Evolutionary conservation across 2,329 filamentous ascomycete species (phyloP).

Genomic region (Venturia pyrina): DNA sequence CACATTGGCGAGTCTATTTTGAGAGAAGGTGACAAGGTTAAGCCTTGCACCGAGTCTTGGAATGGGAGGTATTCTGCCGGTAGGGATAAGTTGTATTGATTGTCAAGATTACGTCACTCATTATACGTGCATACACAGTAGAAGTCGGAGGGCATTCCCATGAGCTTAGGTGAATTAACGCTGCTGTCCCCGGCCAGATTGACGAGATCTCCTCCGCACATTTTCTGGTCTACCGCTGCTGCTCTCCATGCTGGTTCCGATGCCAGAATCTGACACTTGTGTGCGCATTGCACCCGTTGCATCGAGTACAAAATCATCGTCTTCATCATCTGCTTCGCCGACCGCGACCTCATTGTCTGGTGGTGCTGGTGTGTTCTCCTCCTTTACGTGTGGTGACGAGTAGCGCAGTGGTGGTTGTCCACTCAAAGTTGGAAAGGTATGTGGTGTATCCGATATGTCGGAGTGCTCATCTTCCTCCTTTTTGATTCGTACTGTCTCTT

Average conservation of each 20-base stretch:
- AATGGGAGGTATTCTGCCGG: background rate
- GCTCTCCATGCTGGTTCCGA: conserved; percentile 40
- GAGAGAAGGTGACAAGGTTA: background rate
- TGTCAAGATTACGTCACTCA: background rate
- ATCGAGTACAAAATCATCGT: conserved; percentile 33
- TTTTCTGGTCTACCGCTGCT: conserved; percentile 12
- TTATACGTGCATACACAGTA: background rate
- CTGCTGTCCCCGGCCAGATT: background rate
- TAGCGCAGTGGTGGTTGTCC: conserved; percentile 33
- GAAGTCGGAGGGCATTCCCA: background rate
- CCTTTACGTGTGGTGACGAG: conserved; percentile 20
- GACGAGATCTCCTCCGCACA: conserved; percentile 1
- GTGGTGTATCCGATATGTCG: conserved; percentile 35
- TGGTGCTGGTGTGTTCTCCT: conserved; percentile 19
- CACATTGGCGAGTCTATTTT: background rate
- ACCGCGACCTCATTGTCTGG: conserved; percentile 14
- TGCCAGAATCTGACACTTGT: conserved; percentile 30
- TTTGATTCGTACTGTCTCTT: conserved; percentile 15
- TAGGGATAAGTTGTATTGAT: background rate
- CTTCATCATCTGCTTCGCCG: conserved; percentile 28
- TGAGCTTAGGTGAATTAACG: background rate
- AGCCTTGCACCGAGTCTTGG: background rate
- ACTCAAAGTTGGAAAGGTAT: conserved; percentile 39
- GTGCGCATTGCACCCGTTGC: conserved; percentile 17
- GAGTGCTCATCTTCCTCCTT: conserved; percentile 16